Base-by-base conservation (phyloP, 129 eudicot species). In the Glebionis coronaria region DNA sequence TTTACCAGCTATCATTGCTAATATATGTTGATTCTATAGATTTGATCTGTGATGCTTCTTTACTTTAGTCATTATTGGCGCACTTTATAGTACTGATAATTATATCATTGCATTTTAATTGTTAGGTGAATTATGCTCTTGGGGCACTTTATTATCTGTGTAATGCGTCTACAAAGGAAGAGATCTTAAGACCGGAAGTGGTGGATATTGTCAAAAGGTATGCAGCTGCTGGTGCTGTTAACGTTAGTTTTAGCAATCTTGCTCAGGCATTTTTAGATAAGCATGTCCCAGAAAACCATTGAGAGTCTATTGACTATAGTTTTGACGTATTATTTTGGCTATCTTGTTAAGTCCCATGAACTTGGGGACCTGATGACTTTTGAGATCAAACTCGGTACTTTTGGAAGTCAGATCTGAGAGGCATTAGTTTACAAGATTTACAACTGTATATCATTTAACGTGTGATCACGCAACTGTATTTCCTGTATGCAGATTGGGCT, bases 241-340 rank as follows among this genome's bases (percentile, higher is more conserved):
- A 81, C 61, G 80, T 73, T 60, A 71, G 85, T 78, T 88, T 88
- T 76, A 62, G 87, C 71, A 88, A 92, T 70, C 82, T 88, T 23
- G 98, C 90, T 72, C 93, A 71, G 70, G 84, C 91, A 19, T 84
- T 93, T 65, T 56, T 89, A 76, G 99, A 93, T 68, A 88, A 81
- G 80, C 86, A 86, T 68, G 82, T 78, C 28, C 61, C 25, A 15
- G 51, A 67, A 58, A 45, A 56, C 51, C 31, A 6, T 21, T 74
- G 63, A 74, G 44, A 20, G 20, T 16, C 28, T 12, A n/a, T n/a
- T n/a, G n/a, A n/a, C n/a, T n/a, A n/a, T n/a, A n/a, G n/a, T n/a
- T n/a, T n/a, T n/a, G n/a, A n/a, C n/a, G n/a, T n/a, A n/a, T n/a
- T n/a, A n/a, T n/a, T 40, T 35, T 35, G 42, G 8, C 55, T 42